Evolutionary conservation across 2,329 filamentous ascomycete genomes (phyloP), one percentile per base, ranked within the genome.

Genomic region (Lachnum nothofagi): DNA sequence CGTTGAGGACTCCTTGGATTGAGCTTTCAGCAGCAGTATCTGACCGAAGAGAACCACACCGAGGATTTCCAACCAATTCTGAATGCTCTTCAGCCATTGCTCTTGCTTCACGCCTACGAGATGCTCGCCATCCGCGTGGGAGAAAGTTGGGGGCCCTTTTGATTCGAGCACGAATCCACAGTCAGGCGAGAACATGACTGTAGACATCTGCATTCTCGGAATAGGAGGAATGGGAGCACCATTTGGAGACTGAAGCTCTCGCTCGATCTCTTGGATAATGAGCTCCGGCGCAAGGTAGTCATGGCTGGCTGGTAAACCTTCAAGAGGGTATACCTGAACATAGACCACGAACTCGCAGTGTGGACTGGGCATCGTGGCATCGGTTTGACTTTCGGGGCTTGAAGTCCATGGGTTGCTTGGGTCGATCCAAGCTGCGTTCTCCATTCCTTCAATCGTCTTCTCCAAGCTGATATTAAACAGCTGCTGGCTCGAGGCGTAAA

Each of bases 311-410:
- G 43, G 27, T 20, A 40, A 23, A 22, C 49, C 49, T 4, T 51
- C 47, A 31, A 62, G 25, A 22, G 61, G 49, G 53, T 86, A 77
- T 34, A 91, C 76, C 65, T 97, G 93, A 24, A 91, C 72, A 66
- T 91, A 97, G 46, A 95, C 72, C 42, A 98, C 72, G 62, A 89
- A 89, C 67, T 98, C 93, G 74, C 93, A 98, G 59, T 88, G 86
- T 0, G 89, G 88, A 27, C 77, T 68, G 16, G 81, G 78, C 51
- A 77, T 76, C 49, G 72, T 73, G 9, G 76, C 70, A 52, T 85
- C 83, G 19, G 78, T 75, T 9, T 76, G 69, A 5, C 74, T 80
- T 53, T 85, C 79, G 3, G 82, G 70, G 46, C 80, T 80, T 2
- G 88, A 86, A 2, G 82, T 80, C 89, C 89, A 96, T 0, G 90